These are phyloP conservation scores for Biscutella laevigata DNA, from an alignment of 441 rosid species.

Conservation along the genomic window DNA sequence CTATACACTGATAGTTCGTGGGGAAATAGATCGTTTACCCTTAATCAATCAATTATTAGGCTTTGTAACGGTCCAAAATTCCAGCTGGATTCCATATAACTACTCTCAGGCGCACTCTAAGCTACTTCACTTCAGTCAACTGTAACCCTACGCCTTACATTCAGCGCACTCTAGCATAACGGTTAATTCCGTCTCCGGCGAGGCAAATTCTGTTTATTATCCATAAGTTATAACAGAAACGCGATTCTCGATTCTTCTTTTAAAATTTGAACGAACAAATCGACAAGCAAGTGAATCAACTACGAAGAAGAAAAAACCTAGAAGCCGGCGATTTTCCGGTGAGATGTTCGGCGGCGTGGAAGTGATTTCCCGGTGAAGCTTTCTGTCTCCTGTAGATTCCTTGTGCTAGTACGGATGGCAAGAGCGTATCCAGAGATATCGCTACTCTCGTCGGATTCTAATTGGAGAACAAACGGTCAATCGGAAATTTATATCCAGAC, in stretches of 20 bases:
- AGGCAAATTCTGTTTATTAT: background rate
- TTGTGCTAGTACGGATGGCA: conserved; percentile 46
- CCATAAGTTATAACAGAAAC: conserved; percentile 15
- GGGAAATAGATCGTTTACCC: no score
- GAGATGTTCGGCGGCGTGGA: conserved; percentile 26
- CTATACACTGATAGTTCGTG: no score
- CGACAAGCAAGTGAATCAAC: conserved; percentile 24
- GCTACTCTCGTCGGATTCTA: conserved; percentile 30
- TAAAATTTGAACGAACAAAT: conserved; percentile 4
- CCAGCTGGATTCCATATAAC: conserved; percentile 29
- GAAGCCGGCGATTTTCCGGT: conserved; percentile 62
- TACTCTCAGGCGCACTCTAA: conserved; percentile 19
- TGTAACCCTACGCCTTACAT: conserved; percentile 8
- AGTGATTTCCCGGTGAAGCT: conserved; percentile 30
- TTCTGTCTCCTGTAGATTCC: conserved; percentile 51
- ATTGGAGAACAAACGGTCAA: background rate
- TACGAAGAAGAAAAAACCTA: background rate
- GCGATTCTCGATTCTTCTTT: background rate
- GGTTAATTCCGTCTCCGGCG: background rate
- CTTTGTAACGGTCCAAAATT: conserved; percentile 30
- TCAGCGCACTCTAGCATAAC: conserved; percentile 18
- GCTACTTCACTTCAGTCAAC: conserved; percentile 5
- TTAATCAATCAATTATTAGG: no score
- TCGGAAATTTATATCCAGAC: background rate
- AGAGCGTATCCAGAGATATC: conserved; percentile 32